Conservation (phyloP, 148 eudicot genomes). For the Gaultheria prostrata region DNA sequence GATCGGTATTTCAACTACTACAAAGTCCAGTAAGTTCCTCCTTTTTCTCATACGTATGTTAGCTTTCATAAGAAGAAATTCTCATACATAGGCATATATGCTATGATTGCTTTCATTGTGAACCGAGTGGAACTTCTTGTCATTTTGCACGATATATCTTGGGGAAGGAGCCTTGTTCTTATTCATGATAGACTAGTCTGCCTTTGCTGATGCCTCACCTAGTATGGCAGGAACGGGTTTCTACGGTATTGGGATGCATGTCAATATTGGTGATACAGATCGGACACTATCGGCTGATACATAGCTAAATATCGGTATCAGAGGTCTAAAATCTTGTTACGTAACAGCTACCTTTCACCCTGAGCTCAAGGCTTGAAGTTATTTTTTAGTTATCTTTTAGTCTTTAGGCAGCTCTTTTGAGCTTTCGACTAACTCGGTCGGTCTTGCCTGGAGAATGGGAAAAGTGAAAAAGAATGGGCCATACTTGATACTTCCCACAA, state of each 20-base stretch:
- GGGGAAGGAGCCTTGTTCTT: neutral
- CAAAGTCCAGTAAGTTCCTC: conserved; percentile 79
- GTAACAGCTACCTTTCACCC: neutral
- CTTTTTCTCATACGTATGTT: neutral
- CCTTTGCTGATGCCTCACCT: neutral
- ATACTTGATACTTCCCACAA: neutral
- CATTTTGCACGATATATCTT: neutral
- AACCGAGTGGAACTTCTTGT: neutral
- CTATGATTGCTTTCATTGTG: neutral
- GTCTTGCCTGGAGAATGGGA: neutral
- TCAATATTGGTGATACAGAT: neutral
- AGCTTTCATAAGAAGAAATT: neutral
- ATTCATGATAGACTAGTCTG: neutral
- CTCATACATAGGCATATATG: neutral
- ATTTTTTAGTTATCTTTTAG: neutral
- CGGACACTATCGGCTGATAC: neutral
- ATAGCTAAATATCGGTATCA: neutral
- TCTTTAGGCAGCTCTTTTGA: conserved; percentile 2
- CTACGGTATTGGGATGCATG: neutral
- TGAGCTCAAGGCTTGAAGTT: neutral
- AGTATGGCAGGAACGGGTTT: neutral
- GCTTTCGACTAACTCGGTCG: neutral
- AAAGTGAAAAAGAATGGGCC: neutral
- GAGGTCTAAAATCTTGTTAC: neutral
- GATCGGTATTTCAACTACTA: conserved; percentile 95